Percentiles rank a stretch among this genome's conserved stretches.
Conservation (phyloP, 805 yeast genomes). For the Candida arabinofermentans region DNA sequence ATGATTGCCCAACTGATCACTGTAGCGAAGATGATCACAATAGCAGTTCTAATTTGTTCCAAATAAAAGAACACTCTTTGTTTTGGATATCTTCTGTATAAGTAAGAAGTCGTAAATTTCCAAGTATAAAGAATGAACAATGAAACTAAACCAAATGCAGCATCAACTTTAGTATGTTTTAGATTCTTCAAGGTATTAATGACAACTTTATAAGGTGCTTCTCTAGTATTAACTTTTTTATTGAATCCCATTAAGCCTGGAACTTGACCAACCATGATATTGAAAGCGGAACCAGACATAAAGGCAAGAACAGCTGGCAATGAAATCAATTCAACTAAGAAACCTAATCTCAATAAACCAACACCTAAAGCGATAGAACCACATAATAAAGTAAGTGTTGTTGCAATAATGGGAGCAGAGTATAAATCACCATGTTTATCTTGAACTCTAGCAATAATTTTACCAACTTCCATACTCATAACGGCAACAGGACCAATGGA, state of each 20-base stretch:
- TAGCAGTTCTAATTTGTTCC: conserved; percentile 75
- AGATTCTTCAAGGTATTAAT: conserved; percentile 70
- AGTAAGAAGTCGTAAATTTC: conserved; percentile 59
- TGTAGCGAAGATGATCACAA: conserved; percentile 78
- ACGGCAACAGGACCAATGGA: conserved; percentile 97
- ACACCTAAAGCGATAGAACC: conserved; percentile 82
- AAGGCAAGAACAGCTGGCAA: conserved; percentile 91
- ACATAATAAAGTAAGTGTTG: conserved; percentile 72
- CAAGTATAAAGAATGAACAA: conserved; percentile 67
- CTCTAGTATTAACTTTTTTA: conserved; percentile 66
- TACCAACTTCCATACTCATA: conserved; percentile 83
- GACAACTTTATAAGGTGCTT: conserved; percentile 63
- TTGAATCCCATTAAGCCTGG: conserved; percentile 80
- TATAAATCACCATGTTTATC: conserved; percentile 33
- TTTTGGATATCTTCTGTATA: conserved; percentile 62
- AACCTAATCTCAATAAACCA: conserved; percentile 81
- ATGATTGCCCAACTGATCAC: conserved; percentile 77
- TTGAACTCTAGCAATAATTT: conserved; percentile 65
- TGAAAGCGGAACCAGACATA: conserved; percentile 92
- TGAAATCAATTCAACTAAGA: conserved; percentile 83
- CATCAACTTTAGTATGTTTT: conserved; percentile 66
- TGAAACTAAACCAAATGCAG: conserved; percentile 83
- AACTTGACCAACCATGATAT: conserved; percentile 78
- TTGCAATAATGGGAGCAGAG: conserved; percentile 73
- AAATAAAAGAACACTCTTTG: conserved; percentile 61